phyloP scores from a whole-genome alignment of 2,329 filamentous ascomycete genomes.

The Epichloe uncinata region DNA sequence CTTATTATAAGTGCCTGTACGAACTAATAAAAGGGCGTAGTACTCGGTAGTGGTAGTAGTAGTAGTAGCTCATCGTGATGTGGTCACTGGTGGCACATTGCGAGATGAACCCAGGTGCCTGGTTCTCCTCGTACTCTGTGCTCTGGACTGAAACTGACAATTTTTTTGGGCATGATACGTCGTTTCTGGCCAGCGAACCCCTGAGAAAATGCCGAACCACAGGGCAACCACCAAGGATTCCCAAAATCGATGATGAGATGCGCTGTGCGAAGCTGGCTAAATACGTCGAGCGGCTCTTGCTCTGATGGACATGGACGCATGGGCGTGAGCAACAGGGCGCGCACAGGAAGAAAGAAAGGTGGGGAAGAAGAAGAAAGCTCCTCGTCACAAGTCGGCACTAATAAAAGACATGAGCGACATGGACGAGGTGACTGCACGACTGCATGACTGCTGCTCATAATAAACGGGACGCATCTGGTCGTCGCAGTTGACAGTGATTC shows the following conservation, averaged over 20 bases:
- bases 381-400: too few species aligned
- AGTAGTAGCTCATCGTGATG: slow-evolving; percentile 1
- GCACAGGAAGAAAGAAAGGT: too few species aligned
- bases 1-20: background rate
- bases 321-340: too few species aligned
- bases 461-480: background rate
- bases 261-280: too few species aligned
- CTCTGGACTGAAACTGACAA: background rate
- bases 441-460: background rate
- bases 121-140: background rate
- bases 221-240: too few species aligned
- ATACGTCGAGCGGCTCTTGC: too few species aligned
- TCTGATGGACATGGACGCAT: too few species aligned
- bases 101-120: background rate
- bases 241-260: too few species aligned
- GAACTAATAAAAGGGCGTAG: background rate
- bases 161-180: background rate
- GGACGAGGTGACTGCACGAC: background rate
- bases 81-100: background rate
- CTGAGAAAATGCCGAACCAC: background rate
- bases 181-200: background rate
- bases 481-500: background rate
- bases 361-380: too few species aligned
- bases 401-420: too few species aligned
- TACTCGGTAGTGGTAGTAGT: background rate